Evolutionary conservation across 1,284 basidiomycete genomes (phyloP).

Genomic region (Fomes fomentarius): DNA sequence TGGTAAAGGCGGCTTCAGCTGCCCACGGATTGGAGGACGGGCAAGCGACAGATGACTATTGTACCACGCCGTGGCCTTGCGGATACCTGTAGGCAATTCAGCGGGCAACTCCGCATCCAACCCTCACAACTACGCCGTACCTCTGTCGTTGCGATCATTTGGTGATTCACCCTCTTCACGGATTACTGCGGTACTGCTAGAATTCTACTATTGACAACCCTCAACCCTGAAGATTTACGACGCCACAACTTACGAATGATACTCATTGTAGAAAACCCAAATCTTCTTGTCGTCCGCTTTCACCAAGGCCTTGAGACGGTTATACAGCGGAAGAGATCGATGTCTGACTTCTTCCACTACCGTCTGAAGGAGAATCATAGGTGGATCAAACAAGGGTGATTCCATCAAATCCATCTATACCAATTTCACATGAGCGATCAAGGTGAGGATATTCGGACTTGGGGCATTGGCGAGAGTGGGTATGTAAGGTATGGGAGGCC

Average conservation of each 20-base stretch:
- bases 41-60: slow-evolving; percentile 67
- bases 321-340: slow-evolving; percentile 91
- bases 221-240: slow-evolving; percentile 15
- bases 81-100: slow-evolving; percentile 62
- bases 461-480: too few species aligned
- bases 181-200: slow-evolving; percentile 78
- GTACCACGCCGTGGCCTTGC: slow-evolving; percentile 87
- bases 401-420: slow-evolving; percentile 90
- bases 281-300: slow-evolving; percentile 81
- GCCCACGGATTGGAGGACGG: slow-evolving; percentile 54
- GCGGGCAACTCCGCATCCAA: background rate
- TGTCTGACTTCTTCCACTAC: slow-evolving; percentile 97
- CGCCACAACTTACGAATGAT: slow-evolving; percentile 66
- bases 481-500: too few species aligned
- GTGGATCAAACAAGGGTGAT: slow-evolving; percentile 71
- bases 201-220: slow-evolving; percentile 7
- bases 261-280: slow-evolving; percentile 95
- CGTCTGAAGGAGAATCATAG: slow-evolving; percentile 92
- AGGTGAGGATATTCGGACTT: too few species aligned
- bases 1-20: slow-evolving; percentile 47
- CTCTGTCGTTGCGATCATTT: slow-evolving; percentile 93
- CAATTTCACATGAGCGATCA: slow-evolving; percentile 10
- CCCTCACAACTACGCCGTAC: slow-evolving; percentile 41
- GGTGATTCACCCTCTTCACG: slow-evolving; percentile 78
- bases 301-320: slow-evolving; percentile 83